Base-by-base conservation (phyloP, 148 eudicot species). In the Amaranthus hypochondriacus region DNA sequence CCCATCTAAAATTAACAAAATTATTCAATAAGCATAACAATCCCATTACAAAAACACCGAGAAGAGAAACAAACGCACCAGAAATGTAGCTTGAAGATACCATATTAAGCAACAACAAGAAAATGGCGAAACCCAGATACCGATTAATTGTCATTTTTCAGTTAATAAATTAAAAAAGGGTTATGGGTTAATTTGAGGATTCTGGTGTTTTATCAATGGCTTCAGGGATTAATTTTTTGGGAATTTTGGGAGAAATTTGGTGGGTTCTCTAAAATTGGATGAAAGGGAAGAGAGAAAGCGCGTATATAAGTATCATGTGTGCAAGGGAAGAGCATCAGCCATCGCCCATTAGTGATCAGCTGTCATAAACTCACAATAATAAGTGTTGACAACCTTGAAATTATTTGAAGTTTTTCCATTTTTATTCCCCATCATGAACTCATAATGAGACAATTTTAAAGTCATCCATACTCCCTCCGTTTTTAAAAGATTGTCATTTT, bases 1-100 rank as follows among this genome's bases (percentile, higher is more conserved):
- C 54, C 5, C 9, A 50, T 48, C 5, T 13, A 64, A 80, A 69
- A 73, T 18, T 10, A 50, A 68, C 28, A 71, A n/a, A 21, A 21
- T 4, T 73, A 14, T 48, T 15, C 8, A 10, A 71, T 44, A 5
- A 42, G 46, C 28, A 18, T 62, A 63, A 6, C 48, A 42, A 64
- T 4, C 43, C 39, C n/a, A 28, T 2, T 21, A 4, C 61, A 69
- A 18, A 18, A 14, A 42, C 70, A 47, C 65, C 11, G 53, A 18
- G 69, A 75, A 49, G 50, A 15, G 7, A 58, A 74, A 3, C 15
- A 55, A n/a, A 75, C 46, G 60, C 86, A 85, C 92, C 74, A 47
- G 89, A 85, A 76, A 85, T 83, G 82, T 55, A 66, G 68, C 78
- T 66, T 7, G 93, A 83, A 73, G 89, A 86, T 57, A 86, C 88